Base-by-base conservation (phyloP, 163 green algal species). In the Coccomyxa subellipsoidea region DNA sequence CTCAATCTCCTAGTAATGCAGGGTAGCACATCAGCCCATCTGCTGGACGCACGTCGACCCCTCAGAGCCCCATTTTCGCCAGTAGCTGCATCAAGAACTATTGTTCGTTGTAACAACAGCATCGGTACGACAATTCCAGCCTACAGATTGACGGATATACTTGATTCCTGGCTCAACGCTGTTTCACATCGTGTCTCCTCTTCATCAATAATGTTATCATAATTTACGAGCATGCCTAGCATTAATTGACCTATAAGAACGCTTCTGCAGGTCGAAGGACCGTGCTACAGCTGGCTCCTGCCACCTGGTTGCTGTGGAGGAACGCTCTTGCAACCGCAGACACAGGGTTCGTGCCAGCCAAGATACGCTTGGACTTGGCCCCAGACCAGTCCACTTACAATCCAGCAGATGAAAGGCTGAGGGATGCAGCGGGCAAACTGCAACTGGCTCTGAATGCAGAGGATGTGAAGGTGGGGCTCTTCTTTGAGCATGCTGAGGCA, bases 311-410 rank as follows among this genome's bases (percentile, higher is more conserved):
- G 47, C 47, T 59, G 15, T 59, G 47, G 47, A 59, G 23, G 23
- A 59, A 2, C 47, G 23, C 47, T 18, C 47, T 18, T 59, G 47
- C 47, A 5, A 23, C 18, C 32, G 66, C 66, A 36, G 66, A 73
- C n/a, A 9, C 27, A 18, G 66, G 29, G 21, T 73, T 36, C 27
- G n/a, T 32, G 10, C 70, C 70, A 47, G 70, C 70, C 31, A 39
- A 77, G 6, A 91, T 95, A 37, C 38, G 84, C 18, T 84, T 85
- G 9, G 85, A 91, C 9, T 79, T 91, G 25, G 84, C 92, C 4
- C 93, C 93, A 6, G 89, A 95, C 82, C 90, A 94, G 80, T 85
- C 83, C 23, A 85, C 83, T 6, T 97, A 97, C 66, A 90, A 97
- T 81, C 78, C 92, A 29, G 53, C 85, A 7, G 94, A 97, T 54